Evolutionary conservation across 768 basidiomycete species (phyloP).

Genomic region (Russula abietina): DNA sequence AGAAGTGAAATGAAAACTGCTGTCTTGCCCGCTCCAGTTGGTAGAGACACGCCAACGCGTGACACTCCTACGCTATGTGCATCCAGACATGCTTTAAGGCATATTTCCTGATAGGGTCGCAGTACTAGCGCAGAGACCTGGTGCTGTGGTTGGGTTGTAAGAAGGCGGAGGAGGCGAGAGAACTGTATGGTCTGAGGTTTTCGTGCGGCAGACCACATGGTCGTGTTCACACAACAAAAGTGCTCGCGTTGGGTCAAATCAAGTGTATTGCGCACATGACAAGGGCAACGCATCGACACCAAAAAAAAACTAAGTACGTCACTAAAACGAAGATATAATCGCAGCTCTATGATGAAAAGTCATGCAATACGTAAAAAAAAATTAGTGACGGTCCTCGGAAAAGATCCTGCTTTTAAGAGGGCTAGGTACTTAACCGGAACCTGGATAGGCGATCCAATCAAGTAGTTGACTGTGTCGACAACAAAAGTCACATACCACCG

Average conservation of each 20-base stretch:
- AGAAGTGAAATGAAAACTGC: constrained; percentile 85
- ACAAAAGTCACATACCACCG: constrained; percentile 56
- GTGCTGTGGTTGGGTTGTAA: not conserved
- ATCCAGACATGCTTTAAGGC: constrained; percentile 67
- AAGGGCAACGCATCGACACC: constrained; percentile 24
- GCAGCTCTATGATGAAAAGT: constrained; percentile 33
- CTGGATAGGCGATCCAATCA: constrained; percentile 22
- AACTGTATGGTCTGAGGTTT: not conserved
- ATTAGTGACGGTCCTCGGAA: constrained; percentile 27
- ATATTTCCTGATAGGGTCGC: constrained; percentile 85
- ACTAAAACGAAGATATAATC: constrained; percentile 31
- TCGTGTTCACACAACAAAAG: not conserved
- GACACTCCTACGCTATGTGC: constrained; percentile 63
- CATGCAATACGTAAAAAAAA: constrained; percentile 31
- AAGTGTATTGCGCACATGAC: constrained; percentile 17
- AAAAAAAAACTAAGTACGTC: constrained; percentile 21
- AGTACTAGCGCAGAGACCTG: constrained; percentile 36
- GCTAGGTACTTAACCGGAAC: constrained; percentile 38
- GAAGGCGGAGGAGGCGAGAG: not conserved
- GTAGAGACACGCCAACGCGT: constrained; percentile 78
- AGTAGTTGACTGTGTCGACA: not conserved
- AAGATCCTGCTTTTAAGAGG: constrained; percentile 21
- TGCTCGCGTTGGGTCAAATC: not conserved
- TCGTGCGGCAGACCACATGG: not conserved
- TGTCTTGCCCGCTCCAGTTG: constrained; percentile 85